Conservation (phyloP, 2,329 filamentous ascomycete genomes). For the Thielaviopsis ethacetica region DNA sequence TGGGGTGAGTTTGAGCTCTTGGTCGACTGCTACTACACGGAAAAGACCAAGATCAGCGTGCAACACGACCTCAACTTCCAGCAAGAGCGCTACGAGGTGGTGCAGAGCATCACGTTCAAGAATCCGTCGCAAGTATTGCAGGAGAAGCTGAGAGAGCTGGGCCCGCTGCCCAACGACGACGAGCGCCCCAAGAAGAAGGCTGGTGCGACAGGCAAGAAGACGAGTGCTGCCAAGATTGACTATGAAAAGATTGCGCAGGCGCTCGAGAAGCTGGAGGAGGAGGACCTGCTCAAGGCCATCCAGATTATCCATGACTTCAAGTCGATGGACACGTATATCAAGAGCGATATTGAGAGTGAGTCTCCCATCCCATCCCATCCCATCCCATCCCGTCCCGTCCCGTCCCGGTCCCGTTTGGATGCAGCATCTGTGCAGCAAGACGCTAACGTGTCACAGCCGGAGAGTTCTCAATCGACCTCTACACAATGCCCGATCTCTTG, state of each 20-base stretch:
- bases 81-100: conserved; percentile 62
- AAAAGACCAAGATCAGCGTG: conserved; percentile 72
- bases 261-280: conserved; percentile 75
- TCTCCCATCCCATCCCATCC: conserved; percentile 14
- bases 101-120: conserved; percentile 71
- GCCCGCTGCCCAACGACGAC: conserved; percentile 64
- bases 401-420: too few relatives aligned
- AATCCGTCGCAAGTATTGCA: conserved; percentile 83
- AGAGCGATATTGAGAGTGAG: conserved; percentile 91
- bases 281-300: conserved; percentile 85
- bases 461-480: conserved; percentile 95
- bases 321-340: conserved; percentile 81
- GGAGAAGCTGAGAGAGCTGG: conserved; percentile 64
- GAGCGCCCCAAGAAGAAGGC: conserved; percentile 44
- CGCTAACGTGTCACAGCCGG: conserved; percentile 38
- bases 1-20: conserved; percentile 98
- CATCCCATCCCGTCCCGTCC: too few relatives aligned
- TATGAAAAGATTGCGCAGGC: conserved; percentile 95
- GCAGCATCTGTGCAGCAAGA: too few relatives aligned
- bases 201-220: conserved; percentile 51
- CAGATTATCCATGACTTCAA: conserved; percentile 99
- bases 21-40: conserved; percentile 65
- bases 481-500: conserved; percentile 80
- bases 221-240: conserved; percentile 59
- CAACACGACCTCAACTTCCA: conserved; percentile 87